Base-by-base conservation (phyloP, 2,329 filamentous ascomycete species). In the Lecanicillium sp. region DNA sequence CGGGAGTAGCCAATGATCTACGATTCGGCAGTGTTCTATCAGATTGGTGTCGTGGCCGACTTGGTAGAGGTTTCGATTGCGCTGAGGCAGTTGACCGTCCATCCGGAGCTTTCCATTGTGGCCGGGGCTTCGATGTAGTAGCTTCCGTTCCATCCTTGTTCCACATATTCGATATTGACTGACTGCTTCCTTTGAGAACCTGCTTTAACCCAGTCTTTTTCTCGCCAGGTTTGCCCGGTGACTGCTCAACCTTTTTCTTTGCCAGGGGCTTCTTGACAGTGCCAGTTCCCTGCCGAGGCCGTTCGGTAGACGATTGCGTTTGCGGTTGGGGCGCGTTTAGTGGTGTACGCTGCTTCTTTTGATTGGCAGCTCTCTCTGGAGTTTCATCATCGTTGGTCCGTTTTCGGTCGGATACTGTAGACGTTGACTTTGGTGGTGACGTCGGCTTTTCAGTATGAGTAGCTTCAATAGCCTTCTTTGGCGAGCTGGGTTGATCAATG, bases 141-240 rank as follows among this genome's bases (percentile, higher is more conserved):
- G 48, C 33, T 42, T 56, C 45, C 32, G 52, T 29, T 3, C 48
- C 38, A n/a, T 75, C 71, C 36, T 68, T 75, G 38, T 59, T 65
- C 55, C 70, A 68, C 1, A 76, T 55, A 41, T 60, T 70, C 0
- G 68, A 63, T 6, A 75, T 51, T 2, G 65, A 61, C 27, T 69
- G 63, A 16, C 61, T 60, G 6, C 70, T 62, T 40, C 70, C 72
- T 40, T 62, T 71, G n/a, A 79, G 53, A 4, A 64, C 73, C 38
- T 69, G 67, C 27, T 70, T 67, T 30, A 78, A 54, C 1, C 67
- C 57, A 1, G 55, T 50, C 43, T 59, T 72, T 48, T 69, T 74
- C 33, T 73, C 70, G 9, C 42, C 35, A 1, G 47, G 18, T 18
- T 54, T 59, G 3, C 42, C 38, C 9, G 37, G 33, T 34, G 44